Evolutionary conservation across 2,329 filamentous ascomycete species (phyloP).

Genomic region (Chaetoscypha palmicola): DNA sequence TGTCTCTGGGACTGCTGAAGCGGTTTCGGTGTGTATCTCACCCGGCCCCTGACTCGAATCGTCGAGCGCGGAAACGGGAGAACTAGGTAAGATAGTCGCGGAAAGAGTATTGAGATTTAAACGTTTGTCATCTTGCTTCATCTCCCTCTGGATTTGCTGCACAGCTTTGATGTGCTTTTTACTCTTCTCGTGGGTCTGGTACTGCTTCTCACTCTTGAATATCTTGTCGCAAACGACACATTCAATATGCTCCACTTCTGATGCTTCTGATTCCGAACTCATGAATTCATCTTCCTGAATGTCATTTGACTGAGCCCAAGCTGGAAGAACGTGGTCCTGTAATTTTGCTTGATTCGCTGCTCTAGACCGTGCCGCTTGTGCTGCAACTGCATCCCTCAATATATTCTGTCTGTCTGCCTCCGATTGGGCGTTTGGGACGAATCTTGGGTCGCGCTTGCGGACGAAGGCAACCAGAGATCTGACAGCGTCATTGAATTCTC

Average conservation of each 20-base stretch:
- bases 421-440: conserved; percentile 66
- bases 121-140: conserved; percentile 70
- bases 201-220: conserved; percentile 90
- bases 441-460: conserved; percentile 84
- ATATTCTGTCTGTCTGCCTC: conserved; percentile 74
- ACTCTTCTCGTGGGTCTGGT: conserved; percentile 86
- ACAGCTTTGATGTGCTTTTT: conserved; percentile 92
- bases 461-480: conserved; percentile 80
- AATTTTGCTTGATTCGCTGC: conserved; percentile 74
- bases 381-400: conserved; percentile 69
- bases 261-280: conserved; percentile 41
- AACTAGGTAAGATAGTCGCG: background rate
- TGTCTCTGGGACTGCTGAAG: no score
- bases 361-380: conserved; percentile 76
- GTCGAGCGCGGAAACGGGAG: conserved; percentile 20
- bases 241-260: conserved; percentile 53
- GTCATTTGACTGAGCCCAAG: conserved; percentile 64
- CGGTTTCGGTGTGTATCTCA: no score
- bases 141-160: conserved; percentile 70
- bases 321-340: conserved; percentile 56
- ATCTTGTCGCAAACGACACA: conserved; percentile 72
- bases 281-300: conserved; percentile 51
- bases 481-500: conserved; percentile 90
- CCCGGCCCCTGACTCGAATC: conserved; percentile 14
- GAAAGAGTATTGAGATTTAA: conserved; percentile 40